Base-by-base conservation (phyloP, 2,329 filamentous ascomycete species). In the Alternaria postmessia region DNA sequence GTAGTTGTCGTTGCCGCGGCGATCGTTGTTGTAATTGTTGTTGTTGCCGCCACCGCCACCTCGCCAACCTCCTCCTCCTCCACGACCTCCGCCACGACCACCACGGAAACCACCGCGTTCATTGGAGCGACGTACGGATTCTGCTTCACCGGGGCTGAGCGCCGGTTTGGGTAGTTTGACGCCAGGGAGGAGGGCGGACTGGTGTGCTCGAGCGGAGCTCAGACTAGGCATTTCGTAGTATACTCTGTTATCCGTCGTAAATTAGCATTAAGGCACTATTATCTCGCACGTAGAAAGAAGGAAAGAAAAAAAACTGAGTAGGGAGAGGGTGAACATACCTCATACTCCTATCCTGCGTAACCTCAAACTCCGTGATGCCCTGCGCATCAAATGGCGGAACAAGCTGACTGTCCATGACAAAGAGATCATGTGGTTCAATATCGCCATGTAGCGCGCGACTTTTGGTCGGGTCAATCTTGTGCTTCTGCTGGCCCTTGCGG, bases 151-250 rank as follows among this genome's bases (percentile, higher is more conserved):
- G 58, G 91, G 91, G 26, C 53, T 67, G 1, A 99, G 86, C 9
- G 88, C 90, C 2, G 92, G 88, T 2, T 85, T 81, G 5, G 91
- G 88, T 57, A 94, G 85, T 69, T 90, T 88, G 39, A 94, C 89
- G 12, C 95, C 95, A 3, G 93, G 89, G 36, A 99, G 85, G 14
- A 99, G 86, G 91, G 97, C 96, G 6, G 94, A 97, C 76, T 97
- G 97, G 81, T 99, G 95, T 5, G 88, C 82, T 69, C 92, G 86
- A 9, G 83, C 84, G 3, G 70, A 61, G 18, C 87, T 88, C 1
- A 77, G 41, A 41, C 85, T 83, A 0, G 94, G 94, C 80, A 97
- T 91, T 44, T 93, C 88, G 75, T 96, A 99, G 72, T 91, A 83
- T 11, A 98, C 93, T 73, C 91, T 96, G 65, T 41, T 7, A 5